phyloP scores from a whole-genome alignment of 2,329 filamentous ascomycete genomes.

The Neoscytalidium dimidiatum region DNA sequence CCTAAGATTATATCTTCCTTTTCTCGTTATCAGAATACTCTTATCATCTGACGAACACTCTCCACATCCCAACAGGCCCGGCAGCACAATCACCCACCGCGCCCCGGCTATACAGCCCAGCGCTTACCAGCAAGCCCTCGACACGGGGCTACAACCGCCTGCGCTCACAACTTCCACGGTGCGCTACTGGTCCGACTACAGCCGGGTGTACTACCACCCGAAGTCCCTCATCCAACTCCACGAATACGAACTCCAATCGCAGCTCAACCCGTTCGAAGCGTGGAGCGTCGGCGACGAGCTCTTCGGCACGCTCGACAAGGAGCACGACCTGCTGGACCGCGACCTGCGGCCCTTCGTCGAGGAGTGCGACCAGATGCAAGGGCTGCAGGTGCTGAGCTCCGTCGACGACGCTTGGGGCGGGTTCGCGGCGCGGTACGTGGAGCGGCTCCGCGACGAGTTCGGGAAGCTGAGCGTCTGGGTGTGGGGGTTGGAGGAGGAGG shows the following conservation, averaged over 20 bases:
- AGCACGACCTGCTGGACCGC: constrained; percentile 84
- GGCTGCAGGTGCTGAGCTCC: constrained; percentile 66
- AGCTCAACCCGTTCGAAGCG: constrained; percentile 78
- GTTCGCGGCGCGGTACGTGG: constrained; percentile 47
- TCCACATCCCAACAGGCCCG: constrained; percentile 55
- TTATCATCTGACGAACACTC: background rate
- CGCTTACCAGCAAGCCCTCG: constrained; percentile 77
- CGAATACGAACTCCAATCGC: constrained; percentile 82
- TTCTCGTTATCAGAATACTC: background rate
- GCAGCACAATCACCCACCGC: constrained; percentile 58
- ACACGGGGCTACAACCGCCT: constrained; percentile 66
- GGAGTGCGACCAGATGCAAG: constrained; percentile 91
- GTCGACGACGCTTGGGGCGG: constrained; percentile 56
- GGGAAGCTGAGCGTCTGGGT: constrained; percentile 75
- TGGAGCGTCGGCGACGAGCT: constrained; percentile 48
- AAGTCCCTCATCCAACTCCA: constrained; percentile 82
- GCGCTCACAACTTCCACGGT: constrained; percentile 69
- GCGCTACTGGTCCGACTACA: constrained; percentile 97
- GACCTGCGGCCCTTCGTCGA: constrained; percentile 87
- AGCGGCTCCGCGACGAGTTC: constrained; percentile 84
- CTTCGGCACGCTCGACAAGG: constrained; percentile 51
- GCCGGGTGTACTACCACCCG: constrained; percentile 88
- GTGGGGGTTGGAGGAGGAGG: constrained; percentile 74
- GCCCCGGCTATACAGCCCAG: constrained; percentile 67
- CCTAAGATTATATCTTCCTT: background rate